These are phyloP conservation scores for Filobasidium floriforme DNA, from an alignment of 768 basidiomycete genomes.

Conservation along the genomic window DNA sequence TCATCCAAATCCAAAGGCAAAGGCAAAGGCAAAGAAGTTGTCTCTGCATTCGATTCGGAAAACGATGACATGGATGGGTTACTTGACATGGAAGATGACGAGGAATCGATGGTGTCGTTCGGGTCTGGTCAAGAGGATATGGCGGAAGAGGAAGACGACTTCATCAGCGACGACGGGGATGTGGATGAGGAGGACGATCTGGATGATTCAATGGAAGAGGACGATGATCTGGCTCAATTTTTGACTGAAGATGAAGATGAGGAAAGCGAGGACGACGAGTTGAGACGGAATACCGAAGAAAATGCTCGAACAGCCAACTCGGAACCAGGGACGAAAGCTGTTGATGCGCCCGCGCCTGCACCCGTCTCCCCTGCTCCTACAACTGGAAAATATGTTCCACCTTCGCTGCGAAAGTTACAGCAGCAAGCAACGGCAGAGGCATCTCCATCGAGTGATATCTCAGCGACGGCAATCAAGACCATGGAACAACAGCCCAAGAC, in stretches of 20 bases:
- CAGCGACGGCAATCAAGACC: constrained; percentile 22
- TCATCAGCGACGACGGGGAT: constrained; percentile 46
- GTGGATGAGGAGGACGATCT: constrained; percentile 39
- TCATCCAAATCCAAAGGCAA: constrained; percentile 16
- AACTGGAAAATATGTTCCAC: constrained; percentile 62
- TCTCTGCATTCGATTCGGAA: constrained; percentile 42
- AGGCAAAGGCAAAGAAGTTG: constrained; percentile 38
- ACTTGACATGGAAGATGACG: constrained; percentile 22
- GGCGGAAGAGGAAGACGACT: constrained; percentile 35
- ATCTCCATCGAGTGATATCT: constrained; percentile 28
- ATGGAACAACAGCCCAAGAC: constrained; percentile 46
- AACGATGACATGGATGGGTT: constrained; percentile 44
- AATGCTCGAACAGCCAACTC: not conserved
- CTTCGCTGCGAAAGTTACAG: constrained; percentile 54
- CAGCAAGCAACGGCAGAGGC: constrained; percentile 25
- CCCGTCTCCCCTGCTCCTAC: not conserved
- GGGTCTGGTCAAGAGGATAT: constrained; percentile 37
- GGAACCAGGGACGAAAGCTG: not conserved
- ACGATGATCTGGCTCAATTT: constrained; percentile 23
- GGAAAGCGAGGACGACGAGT: constrained; percentile 18
- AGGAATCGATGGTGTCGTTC: constrained; percentile 21
- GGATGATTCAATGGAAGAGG: constrained; percentile 22
- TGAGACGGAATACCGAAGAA: constrained; percentile 17
- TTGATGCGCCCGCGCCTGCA: not conserved
- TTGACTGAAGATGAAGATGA: constrained; percentile 30